Base-by-base conservation (phyloP, 495 filamentous ascomycete genomes). In the Pyrenopolyporus hunteri region DNA sequence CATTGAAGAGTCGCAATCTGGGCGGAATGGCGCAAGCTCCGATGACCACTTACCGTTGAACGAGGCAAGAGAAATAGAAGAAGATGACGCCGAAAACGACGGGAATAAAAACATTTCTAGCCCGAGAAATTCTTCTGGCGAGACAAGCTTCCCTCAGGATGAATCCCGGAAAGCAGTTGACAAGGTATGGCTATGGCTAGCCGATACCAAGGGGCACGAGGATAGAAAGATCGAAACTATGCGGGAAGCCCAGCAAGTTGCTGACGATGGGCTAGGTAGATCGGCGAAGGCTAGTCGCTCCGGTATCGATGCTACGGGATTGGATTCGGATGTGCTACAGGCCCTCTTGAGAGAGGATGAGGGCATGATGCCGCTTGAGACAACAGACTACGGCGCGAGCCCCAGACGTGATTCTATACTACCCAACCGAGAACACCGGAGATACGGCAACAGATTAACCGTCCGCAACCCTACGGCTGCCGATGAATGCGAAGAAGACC, bases 81-180 rank as follows among this genome's bases (percentile, higher is more conserved):
- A 42, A 13, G n/a, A 3, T 13, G 44, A 43, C n/a, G 44, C 36
- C 2, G 55, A 51, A 6, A 16, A 20, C 6, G 33, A 61, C 0
- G 17, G 20, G 11, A 10, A 10, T 23, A 36, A 46, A 23, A 60
- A 36, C 3, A 50, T 50, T 1, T 59, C 55, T 0, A 59, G 58
- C 13, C 61, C 50, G 6, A 70, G 37, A 29, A 70, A 64, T 16
- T 63, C 66, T 22, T 51, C 68, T 6, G 32, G 46, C 16, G 39
- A 70, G 35, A 54, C 44, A 8, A 64, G 45, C 26, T 53, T 64
- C 54, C 25, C 57, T 16, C 45, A 40, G 40, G 61, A 68, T 36
- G 65, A 70, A 9, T 16, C 49, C 4, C 58, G 45, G 14, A 10
- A 26, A 20, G 17, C 32, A n/a, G 57, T 53, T 4, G 59, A 37